Percentiles rank a stretch among this genome's conserved stretches.
Conservation (phyloP, 768 basidiomycete genomes). For the Termitomyces sp. region DNA sequence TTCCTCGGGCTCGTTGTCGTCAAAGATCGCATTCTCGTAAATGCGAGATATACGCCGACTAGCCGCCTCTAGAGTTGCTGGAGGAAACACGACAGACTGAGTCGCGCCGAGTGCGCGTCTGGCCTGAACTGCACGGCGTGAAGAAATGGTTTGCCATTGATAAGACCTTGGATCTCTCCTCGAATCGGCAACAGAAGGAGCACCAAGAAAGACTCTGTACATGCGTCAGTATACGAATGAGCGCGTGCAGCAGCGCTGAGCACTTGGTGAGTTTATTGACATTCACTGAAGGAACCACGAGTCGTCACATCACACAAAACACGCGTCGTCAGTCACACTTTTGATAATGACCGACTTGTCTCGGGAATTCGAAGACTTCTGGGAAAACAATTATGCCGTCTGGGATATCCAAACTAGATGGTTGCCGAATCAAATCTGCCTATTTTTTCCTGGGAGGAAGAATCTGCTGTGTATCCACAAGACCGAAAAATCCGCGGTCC, state of each 20-base stretch:
- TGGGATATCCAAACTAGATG: neutral
- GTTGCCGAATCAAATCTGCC: neutral
- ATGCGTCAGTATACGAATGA: constrained; percentile 12
- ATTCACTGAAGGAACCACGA: neutral
- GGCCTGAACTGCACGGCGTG: constrained; percentile 10
- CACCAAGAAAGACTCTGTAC: constrained; percentile 54
- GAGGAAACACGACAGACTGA: constrained; percentile 35
- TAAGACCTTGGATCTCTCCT: constrained; percentile 28
- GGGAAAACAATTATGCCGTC: neutral
- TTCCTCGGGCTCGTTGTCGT: constrained; percentile 23
- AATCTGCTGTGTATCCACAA: neutral
- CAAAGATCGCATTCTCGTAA: constrained; percentile 71
- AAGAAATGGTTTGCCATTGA: constrained; percentile 44
- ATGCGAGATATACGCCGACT: constrained; percentile 64
- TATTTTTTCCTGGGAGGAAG: neutral
- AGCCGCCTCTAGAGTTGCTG: constrained; percentile 58
- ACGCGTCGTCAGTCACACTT: neutral
- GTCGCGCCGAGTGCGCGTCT: constrained; percentile 3
- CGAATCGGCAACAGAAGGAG: constrained; percentile 33
- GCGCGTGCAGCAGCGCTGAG: neutral
- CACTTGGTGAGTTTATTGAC: too few species aligned
- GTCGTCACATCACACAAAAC: neutral
- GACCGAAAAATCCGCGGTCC: neutral
- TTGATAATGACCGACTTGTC: neutral
- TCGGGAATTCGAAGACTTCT: too few species aligned